Evolutionary conservation across 2,329 filamentous ascomycete species (phyloP).

Genomic region (Aspergillus thermomutatus): DNA sequence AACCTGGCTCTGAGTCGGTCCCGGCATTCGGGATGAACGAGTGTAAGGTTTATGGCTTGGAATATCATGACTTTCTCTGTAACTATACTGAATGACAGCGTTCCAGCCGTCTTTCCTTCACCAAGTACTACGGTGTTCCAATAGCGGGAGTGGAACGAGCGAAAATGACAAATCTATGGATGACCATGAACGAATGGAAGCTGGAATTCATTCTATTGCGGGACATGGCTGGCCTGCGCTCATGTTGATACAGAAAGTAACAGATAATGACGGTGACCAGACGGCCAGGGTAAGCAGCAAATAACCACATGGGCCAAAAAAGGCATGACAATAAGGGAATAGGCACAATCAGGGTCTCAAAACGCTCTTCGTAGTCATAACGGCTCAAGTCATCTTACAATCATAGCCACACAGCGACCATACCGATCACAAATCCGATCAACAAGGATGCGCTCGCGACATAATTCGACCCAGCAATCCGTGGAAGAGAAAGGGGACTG

Average conservation of each 20-base stretch:
- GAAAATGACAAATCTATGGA: neutral
- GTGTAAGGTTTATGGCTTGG: neutral
- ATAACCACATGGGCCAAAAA: neutral
- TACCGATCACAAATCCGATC: constrained; percentile 4
- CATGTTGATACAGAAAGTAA: neutral
- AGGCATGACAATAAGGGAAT: neutral
- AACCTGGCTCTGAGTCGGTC: neutral
- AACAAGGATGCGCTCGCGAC: neutral
- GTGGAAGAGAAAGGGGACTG: neutral
- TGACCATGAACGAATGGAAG: neutral
- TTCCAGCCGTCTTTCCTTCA: neutral
- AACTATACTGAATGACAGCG: neutral
- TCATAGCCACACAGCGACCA: constrained; percentile 9
- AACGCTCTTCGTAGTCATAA: neutral
- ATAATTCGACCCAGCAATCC: neutral
- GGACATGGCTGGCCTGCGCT: neutral
- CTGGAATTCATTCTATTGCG: neutral
- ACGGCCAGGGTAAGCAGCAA: neutral
- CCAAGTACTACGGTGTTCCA: neutral
- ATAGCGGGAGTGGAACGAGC: neutral
- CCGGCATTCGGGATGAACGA: too few species aligned
- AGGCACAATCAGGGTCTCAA: neutral
- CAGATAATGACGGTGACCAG: neutral
- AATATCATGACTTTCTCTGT: neutral
- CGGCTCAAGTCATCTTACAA: neutral